phyloP scores from a whole-genome alignment of 2,329 filamentous ascomycete genomes.

The Botrytis galanthina region DNA sequence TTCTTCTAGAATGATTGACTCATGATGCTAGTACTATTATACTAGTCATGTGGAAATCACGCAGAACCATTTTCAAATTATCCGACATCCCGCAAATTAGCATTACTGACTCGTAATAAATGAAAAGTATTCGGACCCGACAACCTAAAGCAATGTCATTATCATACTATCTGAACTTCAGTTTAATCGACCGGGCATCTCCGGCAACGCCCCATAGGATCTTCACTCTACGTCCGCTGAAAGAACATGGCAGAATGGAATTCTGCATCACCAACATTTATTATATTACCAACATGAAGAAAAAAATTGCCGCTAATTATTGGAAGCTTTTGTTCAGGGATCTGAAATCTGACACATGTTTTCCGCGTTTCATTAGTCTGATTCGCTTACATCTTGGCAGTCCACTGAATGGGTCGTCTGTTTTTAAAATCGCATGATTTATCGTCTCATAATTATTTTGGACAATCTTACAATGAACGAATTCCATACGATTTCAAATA shows the following conservation, averaged over 20 bases:
- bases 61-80: background rate
- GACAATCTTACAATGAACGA: background rate
- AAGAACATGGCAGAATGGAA: background rate
- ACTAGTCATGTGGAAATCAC: background rate
- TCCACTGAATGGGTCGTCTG: background rate
- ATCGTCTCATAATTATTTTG: constrained; percentile 8
- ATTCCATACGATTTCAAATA: background rate
- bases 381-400: background rate
- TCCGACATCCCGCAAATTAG: background rate
- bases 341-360: background rate
- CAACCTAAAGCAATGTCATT: background rate
- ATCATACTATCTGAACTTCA: background rate
- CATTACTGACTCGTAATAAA: background rate
- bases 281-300: background rate
- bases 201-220: background rate
- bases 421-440: constrained; percentile 20
- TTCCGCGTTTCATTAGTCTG: background rate
- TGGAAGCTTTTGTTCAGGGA: background rate
- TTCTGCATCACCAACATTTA: background rate
- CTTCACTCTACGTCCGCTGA: background rate
- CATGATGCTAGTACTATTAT: background rate
- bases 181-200: background rate
- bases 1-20: constrained; percentile 3
- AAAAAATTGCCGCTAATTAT: background rate
- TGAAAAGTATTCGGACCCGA: background rate